Evolutionary conservation across 2,329 filamentous ascomycete genomes (phyloP), one percentile per base, ranked within the genome.

Genomic region (Mycosphaerella sp.): DNA sequence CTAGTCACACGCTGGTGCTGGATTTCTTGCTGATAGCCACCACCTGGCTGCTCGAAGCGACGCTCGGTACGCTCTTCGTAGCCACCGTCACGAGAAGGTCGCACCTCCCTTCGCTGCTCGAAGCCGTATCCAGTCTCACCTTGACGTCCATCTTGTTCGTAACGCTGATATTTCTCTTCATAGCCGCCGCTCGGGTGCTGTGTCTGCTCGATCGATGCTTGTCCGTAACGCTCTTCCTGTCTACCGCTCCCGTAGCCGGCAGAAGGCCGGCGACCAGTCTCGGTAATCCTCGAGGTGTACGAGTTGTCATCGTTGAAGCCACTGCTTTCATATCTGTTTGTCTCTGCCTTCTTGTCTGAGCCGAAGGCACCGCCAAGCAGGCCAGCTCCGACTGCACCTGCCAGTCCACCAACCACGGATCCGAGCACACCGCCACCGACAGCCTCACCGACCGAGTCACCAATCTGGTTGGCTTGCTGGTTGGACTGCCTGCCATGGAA

Each of bases 341-440:
- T 75, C 50, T 76, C 80, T 41, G 81, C 73, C 30, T 78, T 62
- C 28, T 78, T 62, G 35, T 49, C 52, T 50, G 54, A 60, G 13
- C 75, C 73, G 46, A 85, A 79, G 12, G 77, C 77, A 10, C 78
- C 78, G 9, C 82, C 80, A 7, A 94, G 77, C 13, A 90, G 71
- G 35, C 80, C 81, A 32, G 79, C 78, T 27, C 76, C 75, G 54
- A 79, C 69, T 21, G 72, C 75, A 27, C 76, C 73, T 25, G 86
- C 85, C 30, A 86, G 69, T 25, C 83, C 81, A 49, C 83, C 84
- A 10, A 95, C 74, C 39, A 95, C 71, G 18, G 84, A 83, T 27
- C 86, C 85, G 1, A 89, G 66, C 9, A 80, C 79, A 44, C 84
- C 81, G 42, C 82, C 82, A 40, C 81, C 80, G 43, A 80, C 77